phyloP scores from a whole-genome alignment of 2,329 filamentous ascomycete genomes.

The Fusarium circinatum region DNA sequence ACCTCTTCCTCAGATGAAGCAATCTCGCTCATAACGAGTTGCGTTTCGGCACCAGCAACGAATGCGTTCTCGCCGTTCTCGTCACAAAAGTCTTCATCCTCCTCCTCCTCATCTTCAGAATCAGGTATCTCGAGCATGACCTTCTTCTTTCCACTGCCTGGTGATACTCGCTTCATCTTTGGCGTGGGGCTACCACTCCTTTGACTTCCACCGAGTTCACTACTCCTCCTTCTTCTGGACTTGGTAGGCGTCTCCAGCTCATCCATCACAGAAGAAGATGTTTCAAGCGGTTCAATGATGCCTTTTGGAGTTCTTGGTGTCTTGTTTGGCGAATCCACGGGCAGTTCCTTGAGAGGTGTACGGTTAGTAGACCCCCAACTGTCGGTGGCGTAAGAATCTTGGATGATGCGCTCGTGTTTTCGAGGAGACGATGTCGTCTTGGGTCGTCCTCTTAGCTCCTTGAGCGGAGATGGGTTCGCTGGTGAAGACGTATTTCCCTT shows the following conservation, averaged over 20 bases:
- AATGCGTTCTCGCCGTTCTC: slow-evolving; percentile 37
- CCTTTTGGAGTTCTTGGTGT: slow-evolving; percentile 22
- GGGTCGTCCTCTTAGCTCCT: slow-evolving; percentile 35
- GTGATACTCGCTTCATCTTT: slow-evolving; percentile 34
- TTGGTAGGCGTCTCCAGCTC: slow-evolving; percentile 42
- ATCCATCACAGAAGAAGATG: slow-evolving; percentile 37
- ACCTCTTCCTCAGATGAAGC: slow-evolving; percentile 43
- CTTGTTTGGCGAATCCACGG: slow-evolving; percentile 24
- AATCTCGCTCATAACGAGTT: slow-evolving; percentile 49
- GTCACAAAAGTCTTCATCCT: slow-evolving; percentile 44
- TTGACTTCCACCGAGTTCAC: slow-evolving; percentile 35
- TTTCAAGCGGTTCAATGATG: slow-evolving; percentile 25
- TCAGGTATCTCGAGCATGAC: slow-evolving; percentile 58
- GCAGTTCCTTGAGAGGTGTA: slow-evolving; percentile 35
- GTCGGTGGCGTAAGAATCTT: slow-evolving; percentile 58
- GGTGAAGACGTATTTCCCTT: slow-evolving; percentile 48
- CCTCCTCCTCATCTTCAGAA: slow-evolving; percentile 57
- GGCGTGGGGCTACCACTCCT: slow-evolving; percentile 32
- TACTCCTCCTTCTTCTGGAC: slow-evolving; percentile 28
- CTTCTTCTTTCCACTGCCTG: slow-evolving; percentile 28
- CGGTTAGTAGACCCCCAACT: slow-evolving; percentile 44
- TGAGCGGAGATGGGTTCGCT: slow-evolving; percentile 34
- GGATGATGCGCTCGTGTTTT: slow-evolving; percentile 50
- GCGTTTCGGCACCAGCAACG: slow-evolving; percentile 48
- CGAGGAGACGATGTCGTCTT: slow-evolving; percentile 33